Conservation (phyloP, 208 protist species). For the Phytomonas francai region DNA sequence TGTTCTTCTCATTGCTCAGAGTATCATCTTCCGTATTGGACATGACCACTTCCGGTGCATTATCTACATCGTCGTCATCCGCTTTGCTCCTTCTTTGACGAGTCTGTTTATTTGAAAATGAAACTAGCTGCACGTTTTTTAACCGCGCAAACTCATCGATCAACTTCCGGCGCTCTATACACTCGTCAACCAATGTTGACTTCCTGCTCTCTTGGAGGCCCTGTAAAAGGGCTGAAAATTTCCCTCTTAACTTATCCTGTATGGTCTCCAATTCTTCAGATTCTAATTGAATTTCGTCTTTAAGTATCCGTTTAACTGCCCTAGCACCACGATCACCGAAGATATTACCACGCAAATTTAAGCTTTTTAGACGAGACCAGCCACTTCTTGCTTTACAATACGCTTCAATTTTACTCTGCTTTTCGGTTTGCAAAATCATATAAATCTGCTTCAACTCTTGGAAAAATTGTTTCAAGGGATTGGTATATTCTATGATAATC, state of each 20-base stretch:
- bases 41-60: constrained; percentile 1
- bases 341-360: constrained; percentile 61
- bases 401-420: constrained; percentile 30
- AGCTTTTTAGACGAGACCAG: constrained; percentile 61
- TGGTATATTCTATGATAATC: constrained; percentile 1
- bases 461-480: neutral
- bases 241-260: constrained; percentile 7
- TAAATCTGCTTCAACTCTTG: neutral
- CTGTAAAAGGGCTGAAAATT: neutral
- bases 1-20: constrained; percentile 18
- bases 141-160: neutral
- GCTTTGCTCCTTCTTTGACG: constrained; percentile 35
- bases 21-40: constrained; percentile 7
- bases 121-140: neutral
- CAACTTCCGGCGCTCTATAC: neutral
- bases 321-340: constrained; percentile 49
- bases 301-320: constrained; percentile 32
- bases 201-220: neutral
- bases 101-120: constrained; percentile 10
- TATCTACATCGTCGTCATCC: constrained; percentile 9
- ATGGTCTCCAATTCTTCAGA: constrained; percentile 54
- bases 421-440: constrained; percentile 15
- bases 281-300: constrained; percentile 42
- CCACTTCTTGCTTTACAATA: constrained; percentile 65
- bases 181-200: neutral